A percentile compares a stretch with the other conserved stretches of the same genome.
These are phyloP conservation scores for Ceratocystis harringtonii DNA, from an alignment of 2,329 filamentous ascomycete species.

Conservation along the genomic window DNA sequence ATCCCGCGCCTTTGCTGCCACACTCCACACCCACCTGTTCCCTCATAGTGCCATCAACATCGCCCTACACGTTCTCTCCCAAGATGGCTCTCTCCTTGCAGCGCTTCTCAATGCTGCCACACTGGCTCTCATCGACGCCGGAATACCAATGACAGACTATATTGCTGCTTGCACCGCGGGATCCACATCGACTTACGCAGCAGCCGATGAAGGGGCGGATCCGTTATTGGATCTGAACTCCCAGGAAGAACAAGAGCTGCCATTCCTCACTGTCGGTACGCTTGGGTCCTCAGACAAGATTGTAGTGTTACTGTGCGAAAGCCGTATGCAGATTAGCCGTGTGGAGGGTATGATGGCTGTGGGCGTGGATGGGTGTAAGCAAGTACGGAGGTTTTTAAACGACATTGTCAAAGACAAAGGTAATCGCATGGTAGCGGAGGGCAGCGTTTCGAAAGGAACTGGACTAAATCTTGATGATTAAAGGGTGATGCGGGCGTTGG, in stretches of 20 bases:
- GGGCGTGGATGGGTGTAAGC: constrained; percentile 79
- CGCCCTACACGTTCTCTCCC: constrained; percentile 70
- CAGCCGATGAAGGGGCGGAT: constrained; percentile 54
- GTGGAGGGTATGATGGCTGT: constrained; percentile 89
- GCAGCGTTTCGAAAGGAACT: constrained; percentile 1
- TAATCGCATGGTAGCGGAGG: constrained; percentile 37
- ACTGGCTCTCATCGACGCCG: constrained; percentile 82
- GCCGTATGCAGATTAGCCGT: constrained; percentile 63
- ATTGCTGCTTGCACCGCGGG: constrained; percentile 79
- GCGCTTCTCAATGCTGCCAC: constrained; percentile 84
- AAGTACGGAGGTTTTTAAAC: constrained; percentile 69
- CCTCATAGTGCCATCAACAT: constrained; percentile 75
- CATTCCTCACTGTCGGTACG: constrained; percentile 74
- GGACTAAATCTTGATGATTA: not conserved
- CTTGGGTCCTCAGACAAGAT: constrained; percentile 61
- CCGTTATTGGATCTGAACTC: constrained; percentile 67
- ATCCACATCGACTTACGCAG: constrained; percentile 51
- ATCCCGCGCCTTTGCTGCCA: constrained; percentile 57
- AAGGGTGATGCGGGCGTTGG: not conserved
- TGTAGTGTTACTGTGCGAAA: constrained; percentile 71
- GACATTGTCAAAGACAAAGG: constrained; percentile 60
- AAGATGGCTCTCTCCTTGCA: constrained; percentile 81
- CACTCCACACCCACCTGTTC: constrained; percentile 75
- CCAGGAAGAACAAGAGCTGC: constrained; percentile 74
- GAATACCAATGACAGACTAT: constrained; percentile 89